Base-by-base conservation (phyloP, 225 moss, liverwort and hornwort genomes). In the Antitrichia curtipendula region DNA sequence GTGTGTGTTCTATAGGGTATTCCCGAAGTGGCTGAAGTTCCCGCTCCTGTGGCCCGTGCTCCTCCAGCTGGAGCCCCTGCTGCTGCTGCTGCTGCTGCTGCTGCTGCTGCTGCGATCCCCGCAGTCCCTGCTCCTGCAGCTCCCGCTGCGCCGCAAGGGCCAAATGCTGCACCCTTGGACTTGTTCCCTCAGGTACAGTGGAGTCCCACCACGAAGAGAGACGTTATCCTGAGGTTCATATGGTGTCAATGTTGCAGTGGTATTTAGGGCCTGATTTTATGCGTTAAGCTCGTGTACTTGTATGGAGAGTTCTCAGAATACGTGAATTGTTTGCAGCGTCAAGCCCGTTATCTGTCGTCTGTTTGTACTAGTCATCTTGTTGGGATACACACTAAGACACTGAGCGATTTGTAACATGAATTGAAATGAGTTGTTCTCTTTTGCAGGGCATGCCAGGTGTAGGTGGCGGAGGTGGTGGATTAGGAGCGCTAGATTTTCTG, bases 91-190 rank as follows among this genome's bases (percentile, higher is more conserved):
- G 91, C 74, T 72, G 54, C 57, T 68, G 69, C 83, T 15, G 83
- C 71, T 43, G 83, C 83, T 32, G 92, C 92, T n/a, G 50, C 50
- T 82, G 83, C 71, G 40, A 31, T 56, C 24, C 63, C 93, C 64
- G 94, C 92, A 78, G 92, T 89, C 52, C 90, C 88, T 77, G 91
- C 74, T 72, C 69, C 57, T 68, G 69, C 83, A 22, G 83, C 71
- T 43, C 71, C 69, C 38, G 83, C 83, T 32, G 92, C 92, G 82
- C 90, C 89, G 21, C 91, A 92, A 60, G 98, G 98, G 53, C 98
- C 98, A 17, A 98, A 98, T 86, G 96, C 96, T 7, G 96, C 98
- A 28, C 98, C 98, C 21, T 88, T 98, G 50, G 98, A 98, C 83
- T 92, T 98, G 64, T 98, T 98, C 47, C 98, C 98, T 81, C 98